These are phyloP conservation scores for Cercospora brassicicola DNA, from an alignment of 2,329 filamentous ascomycete species.

Conservation along the genomic window DNA sequence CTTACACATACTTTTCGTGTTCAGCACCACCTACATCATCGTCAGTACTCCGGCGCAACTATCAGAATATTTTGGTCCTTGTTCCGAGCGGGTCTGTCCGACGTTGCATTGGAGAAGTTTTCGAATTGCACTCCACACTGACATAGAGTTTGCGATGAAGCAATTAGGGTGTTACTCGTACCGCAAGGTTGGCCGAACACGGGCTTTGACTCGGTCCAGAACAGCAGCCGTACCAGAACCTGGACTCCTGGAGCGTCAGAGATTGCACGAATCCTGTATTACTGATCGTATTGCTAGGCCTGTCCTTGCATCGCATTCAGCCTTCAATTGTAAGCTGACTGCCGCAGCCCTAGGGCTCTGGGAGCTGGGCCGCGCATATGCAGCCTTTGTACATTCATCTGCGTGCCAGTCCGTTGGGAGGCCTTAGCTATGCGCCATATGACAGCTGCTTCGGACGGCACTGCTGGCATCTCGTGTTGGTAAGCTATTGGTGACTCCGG, in stretches of 20 bases:
- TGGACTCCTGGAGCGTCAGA: neutral
- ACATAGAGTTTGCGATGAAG: neutral
- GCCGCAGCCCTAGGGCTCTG: neutral
- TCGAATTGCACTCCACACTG: neutral
- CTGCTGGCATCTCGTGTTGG: neutral
- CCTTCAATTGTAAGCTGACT: neutral
- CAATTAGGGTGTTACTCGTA: neutral
- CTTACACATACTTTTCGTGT: constrained; percentile 3
- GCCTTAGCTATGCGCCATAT: neutral
- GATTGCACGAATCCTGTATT: neutral
- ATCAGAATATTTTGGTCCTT: neutral
- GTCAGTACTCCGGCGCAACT: neutral
- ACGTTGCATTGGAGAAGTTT: neutral
- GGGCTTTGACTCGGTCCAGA: neutral
- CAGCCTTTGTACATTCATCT: neutral
- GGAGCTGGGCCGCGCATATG: neutral
- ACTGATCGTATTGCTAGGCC: neutral
- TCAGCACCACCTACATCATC: constrained; percentile 3
- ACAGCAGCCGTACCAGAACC: neutral
- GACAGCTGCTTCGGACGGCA: neutral
- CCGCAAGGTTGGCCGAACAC: neutral
- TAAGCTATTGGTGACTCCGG: neutral
- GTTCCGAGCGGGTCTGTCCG: neutral
- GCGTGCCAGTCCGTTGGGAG: neutral
- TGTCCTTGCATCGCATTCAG: neutral